These are phyloP conservation scores for Termitomyces eurrhizus DNA, from an alignment of 768 basidiomycete genomes.

Conservation along the genomic window DNA sequence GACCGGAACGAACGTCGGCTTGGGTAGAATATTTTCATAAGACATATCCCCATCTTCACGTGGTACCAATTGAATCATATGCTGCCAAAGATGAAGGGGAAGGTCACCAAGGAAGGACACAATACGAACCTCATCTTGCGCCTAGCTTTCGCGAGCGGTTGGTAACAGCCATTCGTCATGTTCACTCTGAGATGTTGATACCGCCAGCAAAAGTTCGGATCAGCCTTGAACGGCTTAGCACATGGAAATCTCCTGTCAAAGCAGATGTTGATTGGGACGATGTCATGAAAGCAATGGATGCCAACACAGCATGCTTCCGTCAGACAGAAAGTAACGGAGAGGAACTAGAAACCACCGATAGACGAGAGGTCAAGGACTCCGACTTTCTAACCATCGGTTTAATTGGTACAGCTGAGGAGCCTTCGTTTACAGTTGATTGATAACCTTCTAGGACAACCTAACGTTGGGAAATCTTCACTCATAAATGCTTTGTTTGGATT, in stretches of 20 bases:
- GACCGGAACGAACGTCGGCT: slow-evolving; percentile 53
- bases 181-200: slow-evolving; percentile 62
- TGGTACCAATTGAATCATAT: slow-evolving; percentile 80
- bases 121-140: slow-evolving; percentile 66
- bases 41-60: slow-evolving; percentile 48
- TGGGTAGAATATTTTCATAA: slow-evolving; percentile 63
- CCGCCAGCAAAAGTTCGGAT: slow-evolving; percentile 58
- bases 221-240: slow-evolving; percentile 44
- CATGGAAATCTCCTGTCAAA: slow-evolving; percentile 68
- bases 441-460: slow-evolving; percentile 70
- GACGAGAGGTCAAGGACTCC: slow-evolving; percentile 34
- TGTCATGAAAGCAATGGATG: slow-evolving; percentile 42
- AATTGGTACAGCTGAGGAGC: slow-evolving; percentile 47
- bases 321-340: slow-evolving; percentile 29
- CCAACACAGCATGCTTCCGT: slow-evolving; percentile 29
- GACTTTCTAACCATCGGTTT: slow-evolving; percentile 76
- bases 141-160: slow-evolving; percentile 58
- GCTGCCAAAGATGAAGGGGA: slow-evolving; percentile 39
- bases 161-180: slow-evolving; percentile 57
- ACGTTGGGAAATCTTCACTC: slow-evolving; percentile 92
- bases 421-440: neutral
- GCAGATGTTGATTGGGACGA: slow-evolving; percentile 70
- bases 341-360: slow-evolving; percentile 16
- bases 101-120: slow-evolving; percentile 42
- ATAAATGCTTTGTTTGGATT: slow-evolving; percentile 88